Conservation (phyloP, 2,329 filamentous ascomycete genomes). For the Huntiella omanensis region DNA sequence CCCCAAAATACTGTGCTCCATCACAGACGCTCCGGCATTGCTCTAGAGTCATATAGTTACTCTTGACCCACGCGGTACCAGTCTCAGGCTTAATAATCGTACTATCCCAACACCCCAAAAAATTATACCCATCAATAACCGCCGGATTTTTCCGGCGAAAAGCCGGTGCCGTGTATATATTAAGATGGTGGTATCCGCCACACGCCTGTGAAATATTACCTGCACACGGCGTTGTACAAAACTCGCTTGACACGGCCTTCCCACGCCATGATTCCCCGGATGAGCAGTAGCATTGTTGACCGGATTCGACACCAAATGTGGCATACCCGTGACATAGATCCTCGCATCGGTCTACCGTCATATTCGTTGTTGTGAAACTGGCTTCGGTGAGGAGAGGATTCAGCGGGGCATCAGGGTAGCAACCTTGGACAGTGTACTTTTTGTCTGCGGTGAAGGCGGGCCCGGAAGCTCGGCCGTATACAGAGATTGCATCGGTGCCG, state of each 20-base stretch:
- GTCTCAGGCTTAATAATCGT: too few relatives aligned
- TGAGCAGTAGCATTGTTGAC: slow-evolving; percentile 2
- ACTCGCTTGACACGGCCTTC: slow-evolving; percentile 1
- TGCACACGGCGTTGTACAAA: slow-evolving; percentile 5
- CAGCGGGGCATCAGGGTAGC: not conserved
- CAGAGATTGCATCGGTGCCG: not conserved
- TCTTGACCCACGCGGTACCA: too few relatives aligned
- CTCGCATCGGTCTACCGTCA: slow-evolving; percentile 5
- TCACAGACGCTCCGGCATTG: not conserved
- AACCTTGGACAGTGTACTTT: slow-evolving; percentile 8
- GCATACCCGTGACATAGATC: slow-evolving; percentile 1
- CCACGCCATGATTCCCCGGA: slow-evolving; percentile 3
- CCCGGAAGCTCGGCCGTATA: slow-evolving; percentile 6
- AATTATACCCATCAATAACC: slow-evolving; percentile 5
- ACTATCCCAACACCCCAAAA: slow-evolving; percentile 5
- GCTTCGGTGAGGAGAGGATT: not conserved
- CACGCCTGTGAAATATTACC: slow-evolving; percentile 1
- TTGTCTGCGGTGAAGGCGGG: not conserved
- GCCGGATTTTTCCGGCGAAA: slow-evolving; percentile 3
- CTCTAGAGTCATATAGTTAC: slow-evolving; percentile 2
- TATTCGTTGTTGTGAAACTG: not conserved
- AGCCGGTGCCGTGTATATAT: slow-evolving; percentile 4
- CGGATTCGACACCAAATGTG: slow-evolving; percentile 6
- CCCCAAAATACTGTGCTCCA: slow-evolving; percentile 7
- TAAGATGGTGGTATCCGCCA: slow-evolving; percentile 4